Conservation (phyloP, 2,329 filamentous ascomycete genomes). For the Fonsecaea pedrosoi region DNA sequence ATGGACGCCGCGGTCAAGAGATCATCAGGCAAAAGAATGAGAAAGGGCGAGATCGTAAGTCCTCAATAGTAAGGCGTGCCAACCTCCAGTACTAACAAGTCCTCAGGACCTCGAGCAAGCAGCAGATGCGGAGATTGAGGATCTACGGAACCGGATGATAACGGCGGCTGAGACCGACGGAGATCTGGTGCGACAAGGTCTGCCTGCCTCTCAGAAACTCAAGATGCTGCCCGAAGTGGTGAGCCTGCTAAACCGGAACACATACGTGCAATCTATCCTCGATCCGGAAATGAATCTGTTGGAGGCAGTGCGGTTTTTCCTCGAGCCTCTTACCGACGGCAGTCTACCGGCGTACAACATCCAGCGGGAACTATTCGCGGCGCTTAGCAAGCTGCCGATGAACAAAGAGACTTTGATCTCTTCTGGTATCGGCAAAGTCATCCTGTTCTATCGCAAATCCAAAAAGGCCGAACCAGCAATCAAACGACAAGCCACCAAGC, state of each 20-base stretch:
- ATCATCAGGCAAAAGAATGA: conserved; percentile 71
- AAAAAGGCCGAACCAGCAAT: conserved; percentile 86
- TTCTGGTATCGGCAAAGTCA: conserved; percentile 93
- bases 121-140: conserved; percentile 87
- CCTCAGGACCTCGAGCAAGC: conserved; percentile 82
- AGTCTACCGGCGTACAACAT: conserved; percentile 96
- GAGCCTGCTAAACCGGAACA: conserved; percentile 85
- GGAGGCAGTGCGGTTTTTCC: conserved; percentile 94
- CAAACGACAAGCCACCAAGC: conserved; percentile 89
- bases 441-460: conserved; percentile 96
- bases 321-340: conserved; percentile 93
- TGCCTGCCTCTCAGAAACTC: conserved; percentile 89
- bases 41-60: conserved; percentile 85
- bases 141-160: conserved; percentile 89
- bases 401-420: conserved; percentile 89
- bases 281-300: conserved; percentile 95
- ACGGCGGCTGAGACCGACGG: conserved; percentile 87
- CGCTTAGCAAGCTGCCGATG: conserved; percentile 80
- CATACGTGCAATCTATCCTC: conserved; percentile 78
- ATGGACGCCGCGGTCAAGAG: conserved; percentile 90
- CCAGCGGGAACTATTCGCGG: conserved; percentile 88
- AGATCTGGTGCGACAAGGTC: conserved; percentile 75
- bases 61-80: neutral
- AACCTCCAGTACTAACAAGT: conserved; percentile 33
- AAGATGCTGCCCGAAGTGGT: conserved; percentile 92